These are phyloP conservation scores for Dendrobium huoshanense DNA, from an alignment of 106 monocot genomes.

Conservation along the genomic window DNA sequence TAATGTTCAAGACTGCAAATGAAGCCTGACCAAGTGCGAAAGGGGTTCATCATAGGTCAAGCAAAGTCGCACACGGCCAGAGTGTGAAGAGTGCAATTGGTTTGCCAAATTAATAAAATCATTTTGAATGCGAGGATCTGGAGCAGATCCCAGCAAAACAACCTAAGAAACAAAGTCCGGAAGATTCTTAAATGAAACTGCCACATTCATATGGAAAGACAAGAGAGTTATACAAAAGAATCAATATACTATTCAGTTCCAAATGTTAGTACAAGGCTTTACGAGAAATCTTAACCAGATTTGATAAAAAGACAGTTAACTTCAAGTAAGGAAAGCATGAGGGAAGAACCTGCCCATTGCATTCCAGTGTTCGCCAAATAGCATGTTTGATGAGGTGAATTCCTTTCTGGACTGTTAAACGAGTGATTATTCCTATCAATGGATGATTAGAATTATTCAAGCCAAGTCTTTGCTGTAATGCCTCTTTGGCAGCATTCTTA, in stretches of 20 bases:
- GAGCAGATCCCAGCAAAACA: constrained; percentile 92
- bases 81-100: constrained; percentile 79
- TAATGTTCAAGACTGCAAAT: not conserved
- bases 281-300: not conserved
- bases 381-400: constrained; percentile 98
- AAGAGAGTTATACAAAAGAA: not conserved
- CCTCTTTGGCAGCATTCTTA: constrained; percentile 74
- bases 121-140: constrained; percentile 88
- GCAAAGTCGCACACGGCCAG: constrained; percentile 52
- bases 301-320: not conserved
- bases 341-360: constrained; percentile 65
- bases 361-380: constrained; percentile 62
- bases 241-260: not conserved
- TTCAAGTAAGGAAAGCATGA: not conserved
- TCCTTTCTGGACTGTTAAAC: constrained; percentile 95
- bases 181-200: not conserved
- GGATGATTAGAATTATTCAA: constrained; percentile 59
- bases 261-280: not conserved
- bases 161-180: constrained; percentile 29
- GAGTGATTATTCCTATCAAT: constrained; percentile 82
- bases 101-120: constrained; percentile 79
- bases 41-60: constrained; percentile 96
- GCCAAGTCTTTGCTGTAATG: constrained; percentile 85
- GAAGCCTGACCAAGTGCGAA: constrained; percentile 75
- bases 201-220: not conserved